These are phyloP conservation scores for Brettanomyces custersianus DNA, from an alignment of 805 yeast genomes.

Conservation along the genomic window DNA sequence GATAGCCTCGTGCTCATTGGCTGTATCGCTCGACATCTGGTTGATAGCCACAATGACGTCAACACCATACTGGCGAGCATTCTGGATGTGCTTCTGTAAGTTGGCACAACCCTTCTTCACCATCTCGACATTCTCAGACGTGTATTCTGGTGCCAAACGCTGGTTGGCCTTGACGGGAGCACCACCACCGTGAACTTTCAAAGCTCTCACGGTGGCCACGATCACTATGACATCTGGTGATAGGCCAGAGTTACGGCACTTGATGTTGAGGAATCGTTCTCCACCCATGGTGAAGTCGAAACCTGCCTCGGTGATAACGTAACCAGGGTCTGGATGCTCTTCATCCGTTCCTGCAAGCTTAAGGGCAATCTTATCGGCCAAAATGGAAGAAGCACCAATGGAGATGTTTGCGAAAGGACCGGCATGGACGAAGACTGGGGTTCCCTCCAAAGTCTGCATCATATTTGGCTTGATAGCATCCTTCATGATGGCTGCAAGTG, in stretches of 20 bases:
- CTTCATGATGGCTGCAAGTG: constrained; percentile 85
- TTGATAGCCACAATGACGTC: constrained; percentile 96
- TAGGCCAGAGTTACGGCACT: constrained; percentile 86
- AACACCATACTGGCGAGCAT: constrained; percentile 75
- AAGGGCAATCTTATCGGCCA: constrained; percentile 89
- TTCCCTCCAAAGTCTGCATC: constrained; percentile 97
- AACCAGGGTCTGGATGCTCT: constrained; percentile 48
- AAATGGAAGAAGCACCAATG: constrained; percentile 90
- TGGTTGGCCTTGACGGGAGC: constrained; percentile 94
- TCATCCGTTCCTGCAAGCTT: constrained; percentile 71
- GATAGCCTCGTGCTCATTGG: constrained; percentile 70
- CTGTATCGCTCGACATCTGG: constrained; percentile 75
- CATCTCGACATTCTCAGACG: constrained; percentile 70
- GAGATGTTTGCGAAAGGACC: constrained; percentile 98
- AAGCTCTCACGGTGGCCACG: constrained; percentile 95
- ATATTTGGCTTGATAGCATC: constrained; percentile 94
- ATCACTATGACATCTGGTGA: constrained; percentile 85
- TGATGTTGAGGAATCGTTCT: constrained; percentile 91
- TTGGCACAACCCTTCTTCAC: constrained; percentile 77
- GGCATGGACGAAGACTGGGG: constrained; percentile 95
- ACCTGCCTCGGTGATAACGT: constrained; percentile 95
- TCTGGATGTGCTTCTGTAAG: constrained; percentile 81
- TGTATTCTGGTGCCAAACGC: constrained; percentile 73
- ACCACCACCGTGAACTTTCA: constrained; percentile 95
- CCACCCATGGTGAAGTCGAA: constrained; percentile 99